Percentiles rank a stretch among this genome's conserved stretches.
Evolutionary conservation across 2,329 filamentous ascomycete genomes (phyloP).

Genomic region (Colletotrichum sp.): DNA sequence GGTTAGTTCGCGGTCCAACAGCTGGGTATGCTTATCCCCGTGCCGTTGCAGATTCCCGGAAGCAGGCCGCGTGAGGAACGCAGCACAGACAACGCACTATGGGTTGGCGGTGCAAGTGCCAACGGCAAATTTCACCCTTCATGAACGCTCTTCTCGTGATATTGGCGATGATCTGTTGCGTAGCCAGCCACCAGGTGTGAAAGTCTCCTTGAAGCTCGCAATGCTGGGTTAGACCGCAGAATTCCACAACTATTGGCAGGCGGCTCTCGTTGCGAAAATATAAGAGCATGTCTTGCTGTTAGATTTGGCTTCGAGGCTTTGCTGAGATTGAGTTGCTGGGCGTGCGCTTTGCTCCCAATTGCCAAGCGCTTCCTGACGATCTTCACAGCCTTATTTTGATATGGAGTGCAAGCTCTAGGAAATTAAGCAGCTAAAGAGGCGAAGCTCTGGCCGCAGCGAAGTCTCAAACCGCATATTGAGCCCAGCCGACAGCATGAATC

Average conservation of each 20-base stretch:
- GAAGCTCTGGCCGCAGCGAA: neutral
- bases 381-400: conserved; percentile 2
- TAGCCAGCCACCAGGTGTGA: neutral
- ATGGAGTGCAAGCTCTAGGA: neutral
- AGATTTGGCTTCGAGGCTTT: neutral
- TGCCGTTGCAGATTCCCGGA: conserved; percentile 14
- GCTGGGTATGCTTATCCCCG: neutral
- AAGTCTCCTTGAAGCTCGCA: neutral
- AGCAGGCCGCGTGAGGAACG: neutral
- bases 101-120: neutral
- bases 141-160: neutral
- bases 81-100: conserved; percentile 2
- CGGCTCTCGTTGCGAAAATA: neutral
- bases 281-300: neutral
- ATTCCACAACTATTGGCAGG: neutral
- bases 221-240: neutral
- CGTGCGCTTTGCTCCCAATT: conserved; percentile 15
- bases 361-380: conserved; percentile 14
- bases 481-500: neutral
- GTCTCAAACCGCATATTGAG: neutral
- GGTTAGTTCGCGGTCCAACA: neutral
- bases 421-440: neutral
- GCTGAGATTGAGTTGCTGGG: conserved; percentile 3
- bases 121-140: neutral
- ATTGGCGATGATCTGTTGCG: neutral